phyloP scores from a whole-genome alignment of 78 protist genomes.

The Pigoraptor vietnamica region DNA sequence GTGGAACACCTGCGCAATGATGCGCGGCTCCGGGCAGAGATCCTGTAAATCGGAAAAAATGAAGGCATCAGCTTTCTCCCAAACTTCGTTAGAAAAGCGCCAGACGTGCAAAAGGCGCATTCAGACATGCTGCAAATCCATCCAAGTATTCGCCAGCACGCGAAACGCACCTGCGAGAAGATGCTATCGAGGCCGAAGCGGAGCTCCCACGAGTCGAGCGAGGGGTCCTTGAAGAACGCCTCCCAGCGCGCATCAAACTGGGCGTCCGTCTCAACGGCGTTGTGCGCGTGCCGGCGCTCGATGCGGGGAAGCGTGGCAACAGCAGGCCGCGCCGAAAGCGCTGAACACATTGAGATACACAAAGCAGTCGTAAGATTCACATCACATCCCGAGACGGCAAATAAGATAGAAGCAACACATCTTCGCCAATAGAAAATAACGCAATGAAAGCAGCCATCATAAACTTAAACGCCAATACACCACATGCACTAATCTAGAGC shows the following conservation, averaged over 20 bases:
- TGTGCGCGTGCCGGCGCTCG: neutral
- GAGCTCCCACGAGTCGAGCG: neutral
- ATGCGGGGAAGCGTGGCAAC: neutral
- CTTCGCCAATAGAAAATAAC: neutral
- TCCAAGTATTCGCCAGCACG: too few relatives aligned
- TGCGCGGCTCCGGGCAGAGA: slow-evolving; percentile 25
- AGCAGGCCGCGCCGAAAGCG: neutral
- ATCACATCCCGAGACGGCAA: too few relatives aligned
- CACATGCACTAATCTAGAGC: too few relatives aligned
- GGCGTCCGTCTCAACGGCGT: neutral
- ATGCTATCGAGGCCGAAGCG: neutral
- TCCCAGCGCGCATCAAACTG: neutral
- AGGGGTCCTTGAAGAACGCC: neutral
- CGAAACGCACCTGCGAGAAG: neutral
- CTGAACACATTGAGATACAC: too few relatives aligned
- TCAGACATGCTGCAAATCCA: too few relatives aligned
- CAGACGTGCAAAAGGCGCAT: too few relatives aligned
- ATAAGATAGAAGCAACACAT: neutral
- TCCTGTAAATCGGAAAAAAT: too few relatives aligned
- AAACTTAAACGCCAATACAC: neutral
- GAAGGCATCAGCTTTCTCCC: too few relatives aligned
- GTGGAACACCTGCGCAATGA: slow-evolving; percentile 4
- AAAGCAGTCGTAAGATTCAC: too few relatives aligned
- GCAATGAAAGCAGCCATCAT: neutral
- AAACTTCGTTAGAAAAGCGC: too few relatives aligned